Percentiles rank a stretch among this genome's conserved stretches.
phyloP scores from a whole-genome alignment of 2,329 filamentous ascomycete genomes.

The Cladosporium sp. region DNA sequence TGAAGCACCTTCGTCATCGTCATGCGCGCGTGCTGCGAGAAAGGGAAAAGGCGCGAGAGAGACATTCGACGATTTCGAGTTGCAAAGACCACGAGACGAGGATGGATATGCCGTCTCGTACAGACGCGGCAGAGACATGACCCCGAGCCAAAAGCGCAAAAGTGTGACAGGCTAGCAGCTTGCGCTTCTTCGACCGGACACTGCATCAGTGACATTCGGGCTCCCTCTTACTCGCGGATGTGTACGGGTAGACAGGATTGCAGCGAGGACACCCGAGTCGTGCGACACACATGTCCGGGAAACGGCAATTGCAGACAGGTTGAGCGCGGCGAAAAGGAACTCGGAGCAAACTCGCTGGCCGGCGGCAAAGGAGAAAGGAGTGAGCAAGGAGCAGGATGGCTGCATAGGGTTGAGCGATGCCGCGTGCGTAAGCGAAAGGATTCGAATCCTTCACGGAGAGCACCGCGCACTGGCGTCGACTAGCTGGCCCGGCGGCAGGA shows the following conservation, averaged over 20 bases:
- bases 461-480: conserved; percentile 6
- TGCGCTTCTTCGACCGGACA: neutral
- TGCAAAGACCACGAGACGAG: neutral
- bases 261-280: neutral
- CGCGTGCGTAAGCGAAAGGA: conserved; percentile 19
- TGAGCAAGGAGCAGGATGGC: conserved; percentile 1
- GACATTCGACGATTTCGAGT: neutral
- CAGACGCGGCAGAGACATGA: neutral
- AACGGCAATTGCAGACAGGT: neutral
- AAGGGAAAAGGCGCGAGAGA: neutral
- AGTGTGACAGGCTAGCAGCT: neutral
- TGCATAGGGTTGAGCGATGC: conserved; percentile 14
- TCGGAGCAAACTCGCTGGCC: conserved; percentile 10
- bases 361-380: neutral
- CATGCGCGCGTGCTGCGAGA: neutral
- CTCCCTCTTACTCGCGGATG: neutral
- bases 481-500: conserved; percentile 6
- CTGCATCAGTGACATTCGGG: neutral
- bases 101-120: neutral
- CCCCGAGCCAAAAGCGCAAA: neutral
- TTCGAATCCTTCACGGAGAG: conserved; percentile 18
- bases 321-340: conserved; percentile 1
- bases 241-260: neutral
- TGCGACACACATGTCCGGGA: neutral
- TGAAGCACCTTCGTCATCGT: conserved; percentile 3